These are phyloP conservation scores for Cordyceps cicadae DNA, from an alignment of 2,329 filamentous ascomycete species.

Conservation along the genomic window DNA sequence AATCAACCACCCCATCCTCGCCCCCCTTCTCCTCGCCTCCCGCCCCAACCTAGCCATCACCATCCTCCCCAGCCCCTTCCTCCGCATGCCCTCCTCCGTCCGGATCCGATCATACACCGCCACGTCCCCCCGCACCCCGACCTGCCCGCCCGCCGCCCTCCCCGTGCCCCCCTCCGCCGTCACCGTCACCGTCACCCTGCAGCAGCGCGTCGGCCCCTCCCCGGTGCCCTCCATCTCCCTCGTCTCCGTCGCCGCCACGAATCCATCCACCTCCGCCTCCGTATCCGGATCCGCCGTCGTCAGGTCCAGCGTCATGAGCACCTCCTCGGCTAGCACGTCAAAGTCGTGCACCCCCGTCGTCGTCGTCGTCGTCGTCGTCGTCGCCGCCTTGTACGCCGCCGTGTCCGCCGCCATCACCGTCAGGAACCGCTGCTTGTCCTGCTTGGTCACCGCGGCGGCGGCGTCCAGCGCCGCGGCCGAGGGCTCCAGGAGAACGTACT, in stretches of 20 bases:
- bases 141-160: not conserved
- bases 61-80: not conserved
- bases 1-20: conserved; percentile 6
- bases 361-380: too few species aligned
- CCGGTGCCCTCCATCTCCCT: not conserved
- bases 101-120: conserved; percentile 8
- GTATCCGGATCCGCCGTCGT: too few species aligned
- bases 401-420: conserved; percentile 6
- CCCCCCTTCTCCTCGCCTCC: not conserved
- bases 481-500: conserved; percentile 6
- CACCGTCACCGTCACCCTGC: not conserved
- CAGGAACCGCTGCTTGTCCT: not conserved
- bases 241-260: not conserved
- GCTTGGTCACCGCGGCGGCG: not conserved
- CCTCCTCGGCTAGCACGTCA: conserved; percentile 7
- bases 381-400: not conserved
- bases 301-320: conserved; percentile 3
- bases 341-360: not conserved
- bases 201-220: not conserved
- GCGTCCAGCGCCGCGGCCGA: not conserved
- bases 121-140: not conserved
- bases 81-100: conserved; percentile 7
- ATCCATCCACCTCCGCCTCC: not conserved
- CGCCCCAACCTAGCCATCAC: not conserved
- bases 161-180: not conserved